These are phyloP conservation scores for Cyclocybe cylindracea DNA, from an alignment of 768 basidiomycete species.

Conservation along the genomic window DNA sequence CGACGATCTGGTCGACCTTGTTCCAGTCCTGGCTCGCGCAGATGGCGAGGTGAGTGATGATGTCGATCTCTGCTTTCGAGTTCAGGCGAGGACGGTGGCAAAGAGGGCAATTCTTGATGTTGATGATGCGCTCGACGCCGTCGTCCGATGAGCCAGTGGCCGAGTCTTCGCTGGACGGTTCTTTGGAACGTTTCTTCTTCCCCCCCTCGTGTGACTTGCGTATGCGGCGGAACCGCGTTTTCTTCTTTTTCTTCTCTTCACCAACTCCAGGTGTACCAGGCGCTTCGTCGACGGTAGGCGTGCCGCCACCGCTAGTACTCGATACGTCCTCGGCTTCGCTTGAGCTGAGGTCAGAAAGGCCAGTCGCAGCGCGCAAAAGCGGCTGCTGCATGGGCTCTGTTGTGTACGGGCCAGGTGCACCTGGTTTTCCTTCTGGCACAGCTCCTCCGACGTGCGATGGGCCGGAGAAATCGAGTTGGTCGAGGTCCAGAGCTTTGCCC, in stretches of 20 bases:
- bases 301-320: neutral
- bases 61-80: conserved; percentile 89
- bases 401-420: conserved; percentile 22
- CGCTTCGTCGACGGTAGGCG: neutral
- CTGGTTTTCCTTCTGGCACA: conserved; percentile 8
- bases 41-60: conserved; percentile 95
- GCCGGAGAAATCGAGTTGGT: conserved; percentile 58
- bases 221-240: conserved; percentile 19
- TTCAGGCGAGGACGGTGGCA: conserved; percentile 88
- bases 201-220: conserved; percentile 6
- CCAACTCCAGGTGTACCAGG: neutral
- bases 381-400: conserved; percentile 53
- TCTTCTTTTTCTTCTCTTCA: conserved; percentile 16
- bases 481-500: conserved; percentile 43
- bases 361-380: conserved; percentile 31
- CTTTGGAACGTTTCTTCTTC: conserved; percentile 16
- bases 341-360: conserved; percentile 16
- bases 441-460: conserved; percentile 33
- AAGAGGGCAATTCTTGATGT: conserved; percentile 91
- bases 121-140: conserved; percentile 83
- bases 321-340: conserved; percentile 15
- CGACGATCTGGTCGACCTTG: conserved; percentile 84
- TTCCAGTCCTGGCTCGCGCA: conserved; percentile 95
- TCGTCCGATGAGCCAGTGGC: conserved; percentile 24
- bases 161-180: conserved; percentile 5